These are phyloP conservation scores for Scedosporium boydii DNA, from an alignment of 2,329 filamentous ascomycete species.

Conservation along the genomic window DNA sequence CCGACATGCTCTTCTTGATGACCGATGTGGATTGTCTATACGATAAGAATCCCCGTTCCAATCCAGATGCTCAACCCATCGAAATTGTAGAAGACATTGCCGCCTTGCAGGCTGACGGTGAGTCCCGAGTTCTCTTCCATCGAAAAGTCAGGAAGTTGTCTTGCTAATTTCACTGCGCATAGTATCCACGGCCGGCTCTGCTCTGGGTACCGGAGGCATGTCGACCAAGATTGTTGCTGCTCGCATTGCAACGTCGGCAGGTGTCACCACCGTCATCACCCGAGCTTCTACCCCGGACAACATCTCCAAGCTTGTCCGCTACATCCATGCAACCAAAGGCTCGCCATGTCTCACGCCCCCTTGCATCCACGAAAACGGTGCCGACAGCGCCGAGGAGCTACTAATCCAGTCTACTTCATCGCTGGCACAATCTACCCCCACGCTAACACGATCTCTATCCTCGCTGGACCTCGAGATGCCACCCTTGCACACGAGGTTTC, in stretches of 20 bases:
- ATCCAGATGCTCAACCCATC: constrained; percentile 81
- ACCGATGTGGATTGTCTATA: constrained; percentile 98
- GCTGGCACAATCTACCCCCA: neutral
- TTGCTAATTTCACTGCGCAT: constrained; percentile 11
- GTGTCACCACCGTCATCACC: constrained; percentile 93
- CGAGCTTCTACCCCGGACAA: constrained; percentile 90
- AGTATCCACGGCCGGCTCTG: constrained; percentile 83
- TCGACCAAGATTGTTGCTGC: constrained; percentile 94
- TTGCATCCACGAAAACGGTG: constrained; percentile 1
- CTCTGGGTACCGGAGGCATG: constrained; percentile 92
- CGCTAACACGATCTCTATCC: constrained; percentile 28
- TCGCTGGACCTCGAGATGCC: constrained; percentile 29
- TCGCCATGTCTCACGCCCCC: constrained; percentile 14
- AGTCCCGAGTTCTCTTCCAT: constrained; percentile 9
- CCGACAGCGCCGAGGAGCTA: constrained; percentile 10
- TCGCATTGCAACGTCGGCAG: constrained; percentile 81
- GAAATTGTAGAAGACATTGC: constrained; percentile 87
- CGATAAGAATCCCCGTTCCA: constrained; percentile 81
- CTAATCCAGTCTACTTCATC: constrained; percentile 24
- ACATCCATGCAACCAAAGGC: constrained; percentile 52
- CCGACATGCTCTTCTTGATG: constrained; percentile 95
- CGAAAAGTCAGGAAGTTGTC: neutral
- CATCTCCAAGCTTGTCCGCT: constrained; percentile 74
- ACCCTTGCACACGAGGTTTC: constrained; percentile 85
- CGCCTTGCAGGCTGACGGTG: constrained; percentile 70